A percentile compares a stretch with the other conserved stretches of the same genome.
These are phyloP conservation scores for Coemansia sp. DNA, from an alignment of 192 early-diverging fungal species.

Conservation along the genomic window DNA sequence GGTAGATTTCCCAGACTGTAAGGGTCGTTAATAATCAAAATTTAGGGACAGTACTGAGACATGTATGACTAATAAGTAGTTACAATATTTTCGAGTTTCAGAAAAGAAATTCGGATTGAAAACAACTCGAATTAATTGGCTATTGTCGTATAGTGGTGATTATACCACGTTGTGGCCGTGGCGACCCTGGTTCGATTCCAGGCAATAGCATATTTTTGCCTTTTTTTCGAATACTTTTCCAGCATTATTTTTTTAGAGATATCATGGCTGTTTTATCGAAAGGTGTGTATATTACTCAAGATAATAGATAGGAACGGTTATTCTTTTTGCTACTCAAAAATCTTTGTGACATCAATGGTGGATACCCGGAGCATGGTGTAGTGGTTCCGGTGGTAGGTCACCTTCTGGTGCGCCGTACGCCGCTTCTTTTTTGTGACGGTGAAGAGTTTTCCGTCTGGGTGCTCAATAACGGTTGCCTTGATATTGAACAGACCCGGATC, in stretches of 20 bases:
- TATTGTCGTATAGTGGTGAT: constrained; percentile 49
- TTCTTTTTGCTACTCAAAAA: constrained; percentile 23
- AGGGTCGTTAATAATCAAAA: no score
- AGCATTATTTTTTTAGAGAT: not conserved
- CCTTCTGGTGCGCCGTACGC: constrained; percentile 73
- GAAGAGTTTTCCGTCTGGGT: constrained; percentile 73
- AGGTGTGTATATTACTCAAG: constrained; percentile 4
- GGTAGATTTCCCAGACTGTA: no score
- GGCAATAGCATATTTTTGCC: constrained; percentile 24
- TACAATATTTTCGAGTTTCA: no score
- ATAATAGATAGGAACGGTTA: not conserved
- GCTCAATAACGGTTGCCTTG: constrained; percentile 87
- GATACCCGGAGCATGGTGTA: constrained; percentile 75
- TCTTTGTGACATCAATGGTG: constrained; percentile 62
- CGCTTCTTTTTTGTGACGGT: constrained; percentile 78
- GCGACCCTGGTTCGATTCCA: constrained; percentile 50
- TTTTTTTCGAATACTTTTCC: not conserved
- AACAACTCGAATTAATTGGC: not conserved
- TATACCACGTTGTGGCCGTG: constrained; percentile 53
- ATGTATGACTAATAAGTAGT: no score
- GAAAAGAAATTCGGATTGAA: not conserved
- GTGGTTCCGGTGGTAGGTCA: constrained; percentile 66
- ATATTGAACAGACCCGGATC: constrained; percentile 70
- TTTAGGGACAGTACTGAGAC: no score
- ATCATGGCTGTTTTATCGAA: not conserved